Base-by-base conservation (phyloP, 148 eudicot species). In the Amaranthus hypochondriacus region DNA sequence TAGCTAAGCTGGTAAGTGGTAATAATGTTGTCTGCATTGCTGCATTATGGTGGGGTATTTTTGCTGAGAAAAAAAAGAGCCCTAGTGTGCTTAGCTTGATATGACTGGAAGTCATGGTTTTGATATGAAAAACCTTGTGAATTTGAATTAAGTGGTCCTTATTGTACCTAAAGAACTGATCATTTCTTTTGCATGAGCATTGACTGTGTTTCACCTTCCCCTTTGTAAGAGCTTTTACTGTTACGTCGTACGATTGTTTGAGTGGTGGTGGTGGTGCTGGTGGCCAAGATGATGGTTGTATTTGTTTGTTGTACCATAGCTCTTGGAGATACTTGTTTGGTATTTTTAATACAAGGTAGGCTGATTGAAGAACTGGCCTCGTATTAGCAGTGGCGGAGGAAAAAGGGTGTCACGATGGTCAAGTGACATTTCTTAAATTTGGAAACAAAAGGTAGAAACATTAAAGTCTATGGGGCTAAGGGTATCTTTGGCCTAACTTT, bases 61-160 rank as follows among this genome's bases (percentile, higher is more conserved):
- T 28, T 18, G 10, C 63, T 60, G 44, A 28, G 39, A 6, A 60
- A n/a, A n/a, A 60, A 60, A 60, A 7, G 63, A 12, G 55, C 46
- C 44, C 5, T 18, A 51, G 18, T 66, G 70, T n/a, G 53, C 39
- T 51, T 15, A 6, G 18, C 14, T 68, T 10, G 44, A 68, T 51
- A 18, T 68, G 43, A 21, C 9, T 3, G 42, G 42, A 7, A 7
- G 13, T 28, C 42, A 67, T 28, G 39, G 39, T 28, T 28, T 28
- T 28, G 39, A 28, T 28, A 28, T 28, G 39, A 28, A 28, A 28
- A 28, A 14, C 44, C 8, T 49, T 50, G 13, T 5, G 14, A 68
- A 9, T 68, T 28, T 68, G 54, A 53, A 52, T 28, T 15, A 51
- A 0, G 72, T 69, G 59, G 72, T 69, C 72, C 72, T 52, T 28